Base-by-base conservation (phyloP, 768 basidiomycete genomes). In the Phaeotremella fagi region DNA sequence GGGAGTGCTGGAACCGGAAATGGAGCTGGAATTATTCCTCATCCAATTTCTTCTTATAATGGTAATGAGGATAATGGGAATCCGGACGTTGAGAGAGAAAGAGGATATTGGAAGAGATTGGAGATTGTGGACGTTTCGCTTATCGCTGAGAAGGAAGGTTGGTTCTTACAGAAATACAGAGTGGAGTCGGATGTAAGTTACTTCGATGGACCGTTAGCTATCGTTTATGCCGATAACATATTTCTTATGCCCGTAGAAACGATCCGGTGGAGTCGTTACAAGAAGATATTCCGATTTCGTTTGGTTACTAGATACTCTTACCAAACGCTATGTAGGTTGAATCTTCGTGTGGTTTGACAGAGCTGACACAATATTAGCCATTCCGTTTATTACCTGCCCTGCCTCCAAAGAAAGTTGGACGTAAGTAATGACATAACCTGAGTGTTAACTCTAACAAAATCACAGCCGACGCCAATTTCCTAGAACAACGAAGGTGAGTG, bases 221-320 rank as follows among this genome's bases (percentile, higher is more conserved):
- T 64, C 47, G 20, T 31, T 33, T 9, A 35, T 50, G 29, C n/a
- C 26, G 35, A n/a, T n/a, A n/a, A n/a, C n/a, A n/a, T n/a, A n/a
- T n/a, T n/a, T n/a, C n/a, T n/a, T n/a, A n/a, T n/a, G n/a, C n/a
- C n/a, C n/a, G n/a, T 38, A 61, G 51, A 68, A 63, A 62, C 67
- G 89, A 80, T 80, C 83, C 45, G 83, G 82, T 3, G 77, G 80
- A 12, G 78, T 88, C 14, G 87, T 97, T 20, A 79, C 83, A 25
- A 79, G 94, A 48, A 82, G 95, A 52, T 99, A 97, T 73, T 90
- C 88, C 5, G 95, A 99, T 72, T 99, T 98, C 71, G 81, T 81
- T 9, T 91, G 86, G 74, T 78, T 98, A 24, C 87, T 88, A 82
- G 91, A 97, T 59, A 85, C 84, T 58, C 78, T 99, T 38, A 73